Conservation (phyloP, 1,284 basidiomycete species). For the Flammula alnicola region DNA sequence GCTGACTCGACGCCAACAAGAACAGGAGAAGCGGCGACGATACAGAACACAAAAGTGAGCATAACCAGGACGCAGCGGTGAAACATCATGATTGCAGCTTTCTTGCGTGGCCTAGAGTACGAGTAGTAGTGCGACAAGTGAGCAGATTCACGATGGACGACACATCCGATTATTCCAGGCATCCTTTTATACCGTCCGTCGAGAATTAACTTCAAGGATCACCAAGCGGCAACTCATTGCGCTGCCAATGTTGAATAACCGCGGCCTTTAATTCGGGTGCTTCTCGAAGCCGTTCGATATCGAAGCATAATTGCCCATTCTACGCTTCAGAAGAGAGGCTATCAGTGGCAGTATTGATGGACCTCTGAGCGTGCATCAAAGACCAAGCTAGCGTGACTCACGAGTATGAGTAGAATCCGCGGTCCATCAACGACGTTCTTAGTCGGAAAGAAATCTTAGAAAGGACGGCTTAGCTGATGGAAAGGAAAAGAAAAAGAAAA, state of each 20-base stretch:
- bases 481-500: too few species aligned
- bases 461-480: too few species aligned
- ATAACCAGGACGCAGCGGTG: slow-evolving; percentile 15
- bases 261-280: slow-evolving; percentile 18
- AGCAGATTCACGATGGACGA: slow-evolving; percentile 9
- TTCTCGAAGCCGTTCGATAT: slow-evolving; percentile 23
- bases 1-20: neutral
- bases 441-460: neutral
- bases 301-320: slow-evolving; percentile 11
- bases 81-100: slow-evolving; percentile 13
- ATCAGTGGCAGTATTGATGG: slow-evolving; percentile 11
- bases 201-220: slow-evolving; percentile 17
- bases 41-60: slow-evolving; percentile 16
- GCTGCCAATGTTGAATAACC: slow-evolving; percentile 20
- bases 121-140: neutral
- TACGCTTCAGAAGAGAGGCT: slow-evolving; percentile 16
- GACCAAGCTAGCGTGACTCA: neutral
- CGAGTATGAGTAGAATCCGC: slow-evolving; percentile 1
- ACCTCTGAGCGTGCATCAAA: slow-evolving; percentile 12
- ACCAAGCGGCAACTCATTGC: slow-evolving; percentile 22
- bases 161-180: neutral
- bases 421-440: neutral
- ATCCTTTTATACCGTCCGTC: slow-evolving; percentile 18
- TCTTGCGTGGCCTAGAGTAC: neutral
- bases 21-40: slow-evolving; percentile 19